These are phyloP conservation scores for Globisporangium acanthophoron DNA, from an alignment of 352 stramenopile species.

Conservation along the genomic window DNA sequence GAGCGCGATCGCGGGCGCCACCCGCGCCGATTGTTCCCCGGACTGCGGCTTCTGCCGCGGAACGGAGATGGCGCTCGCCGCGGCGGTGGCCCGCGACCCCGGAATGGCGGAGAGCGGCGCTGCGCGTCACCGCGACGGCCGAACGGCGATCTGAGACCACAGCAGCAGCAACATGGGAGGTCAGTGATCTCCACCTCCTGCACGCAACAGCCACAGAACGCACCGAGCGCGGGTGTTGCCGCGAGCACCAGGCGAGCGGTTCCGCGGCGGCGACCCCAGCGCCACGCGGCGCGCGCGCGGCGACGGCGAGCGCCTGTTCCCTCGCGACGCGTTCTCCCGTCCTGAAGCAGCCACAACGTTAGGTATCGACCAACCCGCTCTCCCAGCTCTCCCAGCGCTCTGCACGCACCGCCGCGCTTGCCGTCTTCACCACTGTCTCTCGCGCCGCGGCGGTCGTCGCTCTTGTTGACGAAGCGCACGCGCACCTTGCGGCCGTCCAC, in stretches of 20 bases:
- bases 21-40: conserved; percentile 17
- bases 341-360: background rate
- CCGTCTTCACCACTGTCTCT: too few species aligned
- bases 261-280: conserved; percentile 6
- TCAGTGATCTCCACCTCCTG: background rate
- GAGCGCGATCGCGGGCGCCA: conserved; percentile 21
- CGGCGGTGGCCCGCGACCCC: conserved; percentile 10
- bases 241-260: background rate
- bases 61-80: conserved; percentile 39
- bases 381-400: too few species aligned
- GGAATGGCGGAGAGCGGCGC: conserved; percentile 18
- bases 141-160: background rate
- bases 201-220: background rate
- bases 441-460: background rate
- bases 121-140: conserved; percentile 3
- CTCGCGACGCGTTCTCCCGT: conserved; percentile 2
- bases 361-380: too few species aligned
- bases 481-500: conserved; percentile 75
- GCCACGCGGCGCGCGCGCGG: conserved; percentile 6
- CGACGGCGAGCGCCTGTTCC: conserved; percentile 10
- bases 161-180: background rate
- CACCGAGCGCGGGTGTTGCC: conserved; percentile 10
- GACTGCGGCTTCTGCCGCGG: conserved; percentile 42
- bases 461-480: conserved; percentile 25
- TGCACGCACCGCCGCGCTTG: too few species aligned